Conservation (phyloP, 352 stramenopile species). For the Phytophthora quininea region DNA sequence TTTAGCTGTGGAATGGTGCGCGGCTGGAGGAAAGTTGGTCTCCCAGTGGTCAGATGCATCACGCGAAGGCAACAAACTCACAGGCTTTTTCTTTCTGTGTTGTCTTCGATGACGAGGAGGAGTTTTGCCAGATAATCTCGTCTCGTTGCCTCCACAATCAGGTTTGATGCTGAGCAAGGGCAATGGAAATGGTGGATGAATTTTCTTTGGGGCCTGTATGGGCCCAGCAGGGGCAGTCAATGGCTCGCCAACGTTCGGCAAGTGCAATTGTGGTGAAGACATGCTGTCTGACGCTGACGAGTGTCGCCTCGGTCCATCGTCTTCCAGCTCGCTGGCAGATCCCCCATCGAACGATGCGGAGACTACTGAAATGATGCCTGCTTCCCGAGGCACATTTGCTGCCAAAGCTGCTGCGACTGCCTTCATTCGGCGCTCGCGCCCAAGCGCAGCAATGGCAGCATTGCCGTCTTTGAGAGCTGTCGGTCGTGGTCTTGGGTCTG, state of each 20-base stretch:
- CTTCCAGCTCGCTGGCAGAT: constrained; percentile 10
- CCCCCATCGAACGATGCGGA: constrained; percentile 23
- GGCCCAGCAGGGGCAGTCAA: constrained; percentile 11
- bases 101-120: constrained; percentile 2
- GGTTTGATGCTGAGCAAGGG: constrained; percentile 28
- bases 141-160: constrained; percentile 12
- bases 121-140: constrained; percentile 5
- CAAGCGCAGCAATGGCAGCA: constrained; percentile 27
- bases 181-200: constrained; percentile 11
- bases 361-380: constrained; percentile 14
- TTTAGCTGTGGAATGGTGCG: too few relatives aligned
- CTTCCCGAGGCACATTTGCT: constrained; percentile 15
- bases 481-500: constrained; percentile 7
- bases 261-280: constrained; percentile 1
- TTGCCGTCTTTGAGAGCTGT: constrained; percentile 17
- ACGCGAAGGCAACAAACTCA: constrained; percentile 18
- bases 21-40: constrained; percentile 21
- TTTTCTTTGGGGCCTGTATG: constrained; percentile 9
- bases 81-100: constrained; percentile 3
- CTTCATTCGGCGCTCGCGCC: constrained; percentile 27
- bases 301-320: constrained; percentile 1
- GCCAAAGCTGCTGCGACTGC: constrained; percentile 21
- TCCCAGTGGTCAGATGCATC: constrained; percentile 23
- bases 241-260: constrained; percentile 1
- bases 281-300: constrained; percentile 9